Evolutionary conservation across 192 early-diverging fungal genomes (phyloP), one percentile per base, ranked within the genome.

Genomic region (Coemansia sp.): DNA sequence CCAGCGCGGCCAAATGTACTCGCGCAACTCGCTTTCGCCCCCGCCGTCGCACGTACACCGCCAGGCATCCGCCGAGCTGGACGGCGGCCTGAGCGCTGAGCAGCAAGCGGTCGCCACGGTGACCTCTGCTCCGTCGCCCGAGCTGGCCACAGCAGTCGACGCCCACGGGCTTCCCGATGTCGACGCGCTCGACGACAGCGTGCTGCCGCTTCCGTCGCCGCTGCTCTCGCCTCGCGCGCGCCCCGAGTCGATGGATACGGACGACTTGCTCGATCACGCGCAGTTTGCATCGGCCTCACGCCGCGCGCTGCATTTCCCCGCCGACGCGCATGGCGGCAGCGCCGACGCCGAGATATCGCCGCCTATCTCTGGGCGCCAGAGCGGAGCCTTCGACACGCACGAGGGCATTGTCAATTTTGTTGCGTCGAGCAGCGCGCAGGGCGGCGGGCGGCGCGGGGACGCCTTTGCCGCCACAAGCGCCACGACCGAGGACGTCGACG

Each of bases 171-270:
- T n/a, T n/a, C n/a, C n/a, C 30, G 30, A 11, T 22, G 23, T 15
- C 20, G 67, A 50, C 41, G 55, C 39, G 28, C 29, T 47, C 18
- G 47, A 23, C 13, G 42, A 50, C 2, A 35, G 53, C 37, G 49
- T 50, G 10, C 50, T 54, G 43, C 63, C 63, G 30, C 42, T 73
- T 23, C 70, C 70, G 1, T 66, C 70, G 41, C 70, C 70, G 30
- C 55, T 66, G 45, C 63, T 62, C 11, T 73, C 70, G 63, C 70
- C 70, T 24, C 58, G 58, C 5, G 58, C 58, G 18, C 58, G 32
- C 3, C 53, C 61, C 1, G 67, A 60, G 43, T 39, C 51, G 0
- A 60, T 60, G 65, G 58, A 68, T 35, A 60, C 65, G 6, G 64
- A 59, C 42, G 65, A 55, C 18, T 33, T 55, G 26, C 39, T 36